A percentile compares a stretch with the other conserved stretches of the same genome.
Conservation (phyloP, 768 basidiomycete genomes). For the Guyanaporus albipodus region DNA sequence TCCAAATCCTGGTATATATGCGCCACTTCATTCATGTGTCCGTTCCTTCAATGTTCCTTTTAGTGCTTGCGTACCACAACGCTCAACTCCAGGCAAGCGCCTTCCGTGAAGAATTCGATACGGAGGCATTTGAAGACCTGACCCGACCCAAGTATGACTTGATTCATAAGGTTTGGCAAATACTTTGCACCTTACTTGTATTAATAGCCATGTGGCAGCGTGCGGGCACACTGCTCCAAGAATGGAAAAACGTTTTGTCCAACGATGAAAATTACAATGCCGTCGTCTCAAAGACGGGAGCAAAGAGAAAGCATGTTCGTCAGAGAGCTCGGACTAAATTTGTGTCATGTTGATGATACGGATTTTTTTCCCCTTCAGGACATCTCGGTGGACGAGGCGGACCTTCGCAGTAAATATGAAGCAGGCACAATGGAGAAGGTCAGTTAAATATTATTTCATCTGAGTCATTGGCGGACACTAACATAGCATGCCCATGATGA, state of each 20-base stretch:
- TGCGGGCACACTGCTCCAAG: slow-evolving; percentile 62
- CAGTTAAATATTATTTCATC: slow-evolving; percentile 13
- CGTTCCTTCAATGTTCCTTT: background rate
- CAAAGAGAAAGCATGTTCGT: slow-evolving; percentile 72
- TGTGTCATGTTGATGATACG: background rate
- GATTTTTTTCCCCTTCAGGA: slow-evolving; percentile 41
- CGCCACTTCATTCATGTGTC: background rate
- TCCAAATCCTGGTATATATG: slow-evolving; percentile 79
- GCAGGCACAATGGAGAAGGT: slow-evolving; percentile 65
- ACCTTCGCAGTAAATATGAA: slow-evolving; percentile 65
- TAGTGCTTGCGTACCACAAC: slow-evolving; percentile 77
- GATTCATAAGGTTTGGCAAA: slow-evolving; percentile 67
- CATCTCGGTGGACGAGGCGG: slow-evolving; percentile 61
- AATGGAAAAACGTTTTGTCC: slow-evolving; percentile 64
- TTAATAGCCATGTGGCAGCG: slow-evolving; percentile 37
- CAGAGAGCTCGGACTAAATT: background rate
- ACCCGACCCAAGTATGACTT: slow-evolving; percentile 72
- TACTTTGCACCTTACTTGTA: background rate
- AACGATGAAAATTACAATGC: slow-evolving; percentile 62
- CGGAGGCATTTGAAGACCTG: slow-evolving; percentile 73
- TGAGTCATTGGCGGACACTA: slow-evolving; percentile 3
- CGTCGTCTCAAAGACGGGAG: slow-evolving; percentile 44
- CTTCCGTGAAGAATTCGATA: slow-evolving; percentile 85
- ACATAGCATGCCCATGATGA: slow-evolving; percentile 1
- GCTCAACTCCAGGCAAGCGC: slow-evolving; percentile 89